Base-by-base conservation (phyloP, 176 grass and related monocot species). In the Microstegium vimineum region DNA sequence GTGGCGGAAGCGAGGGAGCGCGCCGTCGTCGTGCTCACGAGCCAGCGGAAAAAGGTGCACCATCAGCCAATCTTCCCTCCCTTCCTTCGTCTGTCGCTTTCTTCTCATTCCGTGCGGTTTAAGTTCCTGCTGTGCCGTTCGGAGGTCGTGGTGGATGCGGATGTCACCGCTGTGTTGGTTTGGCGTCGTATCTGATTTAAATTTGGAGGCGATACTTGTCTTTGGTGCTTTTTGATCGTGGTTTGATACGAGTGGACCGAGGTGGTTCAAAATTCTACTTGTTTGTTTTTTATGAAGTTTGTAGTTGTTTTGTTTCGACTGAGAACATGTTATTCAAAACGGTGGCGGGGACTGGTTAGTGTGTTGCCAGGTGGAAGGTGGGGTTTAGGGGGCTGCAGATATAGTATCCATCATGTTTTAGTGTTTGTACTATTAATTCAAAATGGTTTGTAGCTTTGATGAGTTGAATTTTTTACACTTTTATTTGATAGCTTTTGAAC, bases 11-110 rank as follows among this genome's bases (percentile, higher is more conserved):
- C 73, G 46, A 90, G 59, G 81, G 89, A 90, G 17, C 83, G 83
- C 62, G 46, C 80, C 68, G 57, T 91, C 31, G 60, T 91, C 31
- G 96, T 93, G 40, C 66, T 90, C 26, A 90, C 96, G 10, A 73
- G 65, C 80, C 91, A 83, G 73, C 82, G 85, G 75, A 95, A 87
- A 85, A 98, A 93, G 96, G 96, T 95, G 57, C 10, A 5, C 62
- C 34, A 1, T 30, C 68, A 4, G 20, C 54, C 47, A 43, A 47
- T 73, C 70, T 62, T 36, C 62, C 40, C 40, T 32, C 38, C 68
- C 26, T 22, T 2, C 20, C 38, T 22, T 26, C 5, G 77, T 33
- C 42, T 79, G 56, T 85, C 78, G 49, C 82, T 81, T 11, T 81
- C 77, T 23, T 35, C 23, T 66, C 56, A 81, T 94, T 84, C 71